Evolutionary conservation across 1,139 yeast species (phyloP).

Genomic region (Pichia sp.): DNA sequence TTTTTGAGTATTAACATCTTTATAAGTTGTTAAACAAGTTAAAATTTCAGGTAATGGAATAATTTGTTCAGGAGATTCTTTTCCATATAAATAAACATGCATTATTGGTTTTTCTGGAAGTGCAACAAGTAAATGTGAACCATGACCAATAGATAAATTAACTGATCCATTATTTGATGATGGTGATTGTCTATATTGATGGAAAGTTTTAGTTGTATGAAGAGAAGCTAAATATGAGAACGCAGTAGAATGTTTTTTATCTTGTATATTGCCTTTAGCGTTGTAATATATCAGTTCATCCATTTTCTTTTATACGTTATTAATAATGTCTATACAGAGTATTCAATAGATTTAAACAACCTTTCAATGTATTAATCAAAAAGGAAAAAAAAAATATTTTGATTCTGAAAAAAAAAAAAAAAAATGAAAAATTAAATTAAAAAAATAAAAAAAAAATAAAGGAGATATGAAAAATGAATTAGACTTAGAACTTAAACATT

Average conservation of each 20-base stretch:
- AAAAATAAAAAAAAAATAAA: too few relatives aligned
- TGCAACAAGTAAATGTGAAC: slow-evolving; percentile 47
- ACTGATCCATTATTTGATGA: slow-evolving; percentile 36
- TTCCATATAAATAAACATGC: slow-evolving; percentile 67
- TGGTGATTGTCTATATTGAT: slow-evolving; percentile 51
- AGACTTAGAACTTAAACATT: too few relatives aligned
- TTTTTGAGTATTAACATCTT: slow-evolving; percentile 19
- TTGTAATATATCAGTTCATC: slow-evolving; percentile 57
- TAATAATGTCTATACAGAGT: too few relatives aligned
- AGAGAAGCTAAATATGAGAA: slow-evolving; percentile 45
- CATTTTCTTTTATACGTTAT: slow-evolving; percentile 31
- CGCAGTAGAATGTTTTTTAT: slow-evolving; percentile 39
- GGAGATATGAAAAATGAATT: too few relatives aligned
- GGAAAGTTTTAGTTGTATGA: slow-evolving; percentile 45
- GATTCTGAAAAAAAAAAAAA: too few relatives aligned
- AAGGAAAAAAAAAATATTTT: too few relatives aligned
- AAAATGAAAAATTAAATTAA: too few relatives aligned
- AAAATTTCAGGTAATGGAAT: slow-evolving; percentile 82
- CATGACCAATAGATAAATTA: slow-evolving; percentile 38
- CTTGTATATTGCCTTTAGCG: slow-evolving; percentile 44
- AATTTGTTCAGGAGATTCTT: slow-evolving; percentile 77
- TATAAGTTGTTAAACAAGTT: slow-evolving; percentile 44
- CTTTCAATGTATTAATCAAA: too few relatives aligned
- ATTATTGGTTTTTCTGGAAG: slow-evolving; percentile 65
- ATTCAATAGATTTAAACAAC: too few relatives aligned